These are phyloP conservation scores for Naganishia liquefaciens DNA, from an alignment of 1,284 basidiomycete species.

Conservation along the genomic window DNA sequence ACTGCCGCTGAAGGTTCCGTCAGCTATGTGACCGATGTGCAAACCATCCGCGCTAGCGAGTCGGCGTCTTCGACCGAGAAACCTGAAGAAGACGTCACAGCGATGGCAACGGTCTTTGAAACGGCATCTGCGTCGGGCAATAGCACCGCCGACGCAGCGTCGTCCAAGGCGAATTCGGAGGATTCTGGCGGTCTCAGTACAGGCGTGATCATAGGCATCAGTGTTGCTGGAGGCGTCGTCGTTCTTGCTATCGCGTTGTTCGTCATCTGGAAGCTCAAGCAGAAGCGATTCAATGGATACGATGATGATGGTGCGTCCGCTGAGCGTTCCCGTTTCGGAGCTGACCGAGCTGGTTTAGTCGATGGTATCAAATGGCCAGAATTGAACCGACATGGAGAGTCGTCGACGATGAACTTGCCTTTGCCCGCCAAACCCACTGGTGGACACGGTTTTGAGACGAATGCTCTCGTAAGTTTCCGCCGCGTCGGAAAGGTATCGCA, in stretches of 20 bases:
- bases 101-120: constrained; percentile 21
- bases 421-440: constrained; percentile 49
- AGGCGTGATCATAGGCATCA: constrained; percentile 51
- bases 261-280: constrained; percentile 47
- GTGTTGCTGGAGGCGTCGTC: constrained; percentile 47
- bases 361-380: constrained; percentile 54
- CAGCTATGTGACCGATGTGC: constrained; percentile 26
- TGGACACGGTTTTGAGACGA: constrained; percentile 49
- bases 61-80: constrained; percentile 1
- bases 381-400: constrained; percentile 53
- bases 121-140: constrained; percentile 16
- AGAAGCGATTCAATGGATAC: constrained; percentile 36
- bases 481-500: background rate
- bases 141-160: constrained; percentile 7
- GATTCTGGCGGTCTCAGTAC: constrained; percentile 37
- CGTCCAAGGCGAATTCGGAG: background rate
- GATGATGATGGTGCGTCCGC: constrained; percentile 41
- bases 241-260: constrained; percentile 43
- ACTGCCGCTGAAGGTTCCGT: constrained; percentile 29
- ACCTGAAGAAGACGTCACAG: constrained; percentile 3
- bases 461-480: constrained; percentile 39
- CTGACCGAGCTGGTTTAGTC: constrained; percentile 10
- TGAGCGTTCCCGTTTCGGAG: background rate
- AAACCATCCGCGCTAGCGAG: constrained; percentile 13
- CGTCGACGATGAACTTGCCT: constrained; percentile 47